Evolutionary conservation across 1,139 yeast genomes (phyloP).

Genomic region (Geotrichum klebahnii): DNA sequence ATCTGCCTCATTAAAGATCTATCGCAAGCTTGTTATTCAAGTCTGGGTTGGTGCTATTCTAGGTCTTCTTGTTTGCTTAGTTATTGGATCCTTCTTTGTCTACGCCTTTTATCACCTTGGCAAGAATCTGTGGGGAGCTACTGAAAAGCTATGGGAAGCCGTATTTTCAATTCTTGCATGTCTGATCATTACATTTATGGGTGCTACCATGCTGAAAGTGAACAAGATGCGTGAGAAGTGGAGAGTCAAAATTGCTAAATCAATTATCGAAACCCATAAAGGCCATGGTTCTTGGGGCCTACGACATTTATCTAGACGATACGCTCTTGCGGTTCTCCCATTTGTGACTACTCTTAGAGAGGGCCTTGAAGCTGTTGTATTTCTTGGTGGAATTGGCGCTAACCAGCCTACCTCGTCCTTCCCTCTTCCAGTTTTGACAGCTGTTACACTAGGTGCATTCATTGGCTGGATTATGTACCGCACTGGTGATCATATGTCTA

Average conservation of each 20-base stretch:
- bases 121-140: conserved; percentile 74
- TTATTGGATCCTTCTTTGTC: conserved; percentile 80
- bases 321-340: conserved; percentile 73
- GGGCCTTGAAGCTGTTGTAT: conserved; percentile 84
- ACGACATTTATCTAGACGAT: conserved; percentile 49
- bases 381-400: conserved; percentile 83
- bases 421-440: conserved; percentile 76
- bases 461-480: conserved; percentile 69
- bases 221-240: conserved; percentile 90
- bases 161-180: conserved; percentile 78
- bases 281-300: conserved; percentile 34
- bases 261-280: conserved; percentile 50
- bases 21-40: conserved; percentile 61
- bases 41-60: conserved; percentile 73
- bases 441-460: conserved; percentile 59
- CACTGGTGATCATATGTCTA: conserved; percentile 72
- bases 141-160: conserved; percentile 95
- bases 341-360: conserved; percentile 77
- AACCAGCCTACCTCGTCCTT: conserved; percentile 70
- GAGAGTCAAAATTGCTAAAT: conserved; percentile 82
- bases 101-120: conserved; percentile 77
- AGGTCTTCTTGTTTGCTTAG: conserved; percentile 70
- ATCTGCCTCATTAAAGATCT: conserved; percentile 35
- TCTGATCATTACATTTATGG: conserved; percentile 80
- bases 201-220: conserved; percentile 83